Conservation (phyloP, 2,329 filamentous ascomycete species). For the Scopulariopsis brevicaulis region DNA sequence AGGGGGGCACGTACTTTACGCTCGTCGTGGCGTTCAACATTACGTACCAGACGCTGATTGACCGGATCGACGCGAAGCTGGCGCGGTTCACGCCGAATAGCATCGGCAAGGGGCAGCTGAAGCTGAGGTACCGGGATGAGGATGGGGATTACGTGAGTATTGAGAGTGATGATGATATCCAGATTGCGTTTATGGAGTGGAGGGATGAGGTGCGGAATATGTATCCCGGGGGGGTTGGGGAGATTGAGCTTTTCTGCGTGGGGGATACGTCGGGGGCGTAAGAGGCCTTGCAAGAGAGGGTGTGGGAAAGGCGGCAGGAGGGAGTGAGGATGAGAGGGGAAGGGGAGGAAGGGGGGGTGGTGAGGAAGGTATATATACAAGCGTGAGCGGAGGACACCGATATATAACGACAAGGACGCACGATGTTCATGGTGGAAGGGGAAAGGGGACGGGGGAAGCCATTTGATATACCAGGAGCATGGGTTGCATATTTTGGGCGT, state of each 20-base stretch:
- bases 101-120: conserved; percentile 71
- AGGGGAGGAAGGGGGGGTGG: no score
- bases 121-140: conserved; percentile 82
- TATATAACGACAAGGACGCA: background rate
- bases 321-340: no score
- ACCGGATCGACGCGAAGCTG: conserved; percentile 92
- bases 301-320: no score
- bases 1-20: conserved; percentile 76
- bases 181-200: conserved; percentile 93
- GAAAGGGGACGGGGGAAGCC: background rate
- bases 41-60: conserved; percentile 82
- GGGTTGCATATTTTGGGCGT: background rate
- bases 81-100: conserved; percentile 75
- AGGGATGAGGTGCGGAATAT: conserved; percentile 52
- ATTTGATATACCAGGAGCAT: background rate
- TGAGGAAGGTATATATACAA: background rate
- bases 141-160: conserved; percentile 92
- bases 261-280: conserved; percentile 25
- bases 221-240: conserved; percentile 62
- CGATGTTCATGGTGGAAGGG: background rate
- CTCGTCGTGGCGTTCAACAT: conserved; percentile 96
- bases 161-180: conserved; percentile 90
- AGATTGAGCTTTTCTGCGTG: conserved; percentile 80
- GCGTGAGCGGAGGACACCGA: background rate
- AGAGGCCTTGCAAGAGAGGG: background rate